Conservation (phyloP, 371 early-diverging fungal genomes). For the Mortierella sp. region DNA sequence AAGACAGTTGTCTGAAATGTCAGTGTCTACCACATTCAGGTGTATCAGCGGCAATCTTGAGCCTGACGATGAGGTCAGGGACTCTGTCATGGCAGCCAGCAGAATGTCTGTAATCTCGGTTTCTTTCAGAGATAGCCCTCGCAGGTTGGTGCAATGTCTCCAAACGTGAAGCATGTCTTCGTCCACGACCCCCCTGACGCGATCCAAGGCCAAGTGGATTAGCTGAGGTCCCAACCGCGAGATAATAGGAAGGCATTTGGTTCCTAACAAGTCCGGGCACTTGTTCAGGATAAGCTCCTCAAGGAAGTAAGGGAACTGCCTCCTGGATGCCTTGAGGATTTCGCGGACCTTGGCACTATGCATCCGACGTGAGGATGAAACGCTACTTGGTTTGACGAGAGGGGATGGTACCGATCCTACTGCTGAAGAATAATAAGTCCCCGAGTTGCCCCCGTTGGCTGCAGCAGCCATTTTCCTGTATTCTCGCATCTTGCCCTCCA, state of each 20-base stretch:
- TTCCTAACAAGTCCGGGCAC: slow-evolving; percentile 18
- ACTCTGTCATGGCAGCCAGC: too few relatives aligned
- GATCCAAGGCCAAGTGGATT: slow-evolving; percentile 12
- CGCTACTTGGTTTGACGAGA: too few relatives aligned
- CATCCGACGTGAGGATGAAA: slow-evolving; percentile 12
- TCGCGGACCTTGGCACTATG: slow-evolving; percentile 24
- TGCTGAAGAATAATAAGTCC: too few relatives aligned
- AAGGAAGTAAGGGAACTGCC: slow-evolving; percentile 26
- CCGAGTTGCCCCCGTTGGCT: too few relatives aligned
- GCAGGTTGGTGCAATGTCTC: slow-evolving; percentile 22
- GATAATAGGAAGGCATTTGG: slow-evolving; percentile 1
- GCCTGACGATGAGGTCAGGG: too few relatives aligned
- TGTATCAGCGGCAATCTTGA: too few relatives aligned
- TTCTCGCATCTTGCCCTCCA: too few relatives aligned
- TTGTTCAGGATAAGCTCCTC: slow-evolving; percentile 18
- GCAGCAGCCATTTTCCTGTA: too few relatives aligned
- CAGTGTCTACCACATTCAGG: too few relatives aligned
- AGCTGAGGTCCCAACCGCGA: slow-evolving; percentile 26
- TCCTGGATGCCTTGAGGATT: slow-evolving; percentile 30
- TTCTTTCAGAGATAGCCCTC: slow-evolving; percentile 8
- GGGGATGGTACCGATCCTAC: too few relatives aligned
- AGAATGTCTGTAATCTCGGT: slow-evolving; percentile 20
- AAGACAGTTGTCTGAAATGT: slow-evolving; percentile 1
- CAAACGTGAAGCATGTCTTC: slow-evolving; percentile 6
- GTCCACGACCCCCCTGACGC: slow-evolving; percentile 11